These are phyloP conservation scores for Fusarium sp. DNA, from an alignment of 2,329 filamentous ascomycete genomes.

Conservation along the genomic window DNA sequence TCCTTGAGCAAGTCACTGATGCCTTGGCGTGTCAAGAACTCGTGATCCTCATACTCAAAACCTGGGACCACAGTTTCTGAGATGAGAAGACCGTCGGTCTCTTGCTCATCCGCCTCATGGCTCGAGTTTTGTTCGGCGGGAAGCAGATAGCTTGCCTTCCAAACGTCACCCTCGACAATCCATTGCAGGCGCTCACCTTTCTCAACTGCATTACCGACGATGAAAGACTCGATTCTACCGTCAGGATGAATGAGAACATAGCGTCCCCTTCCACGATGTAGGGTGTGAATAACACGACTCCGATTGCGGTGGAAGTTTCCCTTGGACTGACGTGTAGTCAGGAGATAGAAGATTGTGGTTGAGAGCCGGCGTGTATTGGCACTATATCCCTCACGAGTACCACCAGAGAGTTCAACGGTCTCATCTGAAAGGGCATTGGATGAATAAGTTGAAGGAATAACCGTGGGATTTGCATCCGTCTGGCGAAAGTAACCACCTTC, in stretches of 20 bases:
- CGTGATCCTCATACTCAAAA: conserved; percentile 75
- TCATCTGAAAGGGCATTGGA: conserved; percentile 52
- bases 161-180: conserved; percentile 76
- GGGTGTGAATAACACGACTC: conserved; percentile 71
- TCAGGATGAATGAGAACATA: conserved; percentile 74
- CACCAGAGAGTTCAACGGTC: conserved; percentile 50
- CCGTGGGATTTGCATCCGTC: conserved; percentile 66
- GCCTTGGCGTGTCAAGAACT: conserved; percentile 68
- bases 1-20: conserved; percentile 65
- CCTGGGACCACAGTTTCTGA: conserved; percentile 76
- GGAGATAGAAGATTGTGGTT: conserved; percentile 73
- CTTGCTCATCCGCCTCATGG: conserved; percentile 49
- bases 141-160: conserved; percentile 72
- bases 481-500: conserved; percentile 75
- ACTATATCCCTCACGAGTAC: conserved; percentile 53
- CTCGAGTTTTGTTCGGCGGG: conserved; percentile 8
- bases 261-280: conserved; percentile 71
- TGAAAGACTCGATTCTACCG: conserved; percentile 70
- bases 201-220: conserved; percentile 69
- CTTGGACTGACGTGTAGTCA: conserved; percentile 66
- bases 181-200: conserved; percentile 73
- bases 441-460: conserved; percentile 63
- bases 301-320: conserved; percentile 74
- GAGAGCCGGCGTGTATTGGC: conserved; percentile 62
- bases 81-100: conserved; percentile 68